These are phyloP conservation scores for Vicia faba DNA, from an alignment of 306 rosid genomes.

Conservation along the genomic window DNA sequence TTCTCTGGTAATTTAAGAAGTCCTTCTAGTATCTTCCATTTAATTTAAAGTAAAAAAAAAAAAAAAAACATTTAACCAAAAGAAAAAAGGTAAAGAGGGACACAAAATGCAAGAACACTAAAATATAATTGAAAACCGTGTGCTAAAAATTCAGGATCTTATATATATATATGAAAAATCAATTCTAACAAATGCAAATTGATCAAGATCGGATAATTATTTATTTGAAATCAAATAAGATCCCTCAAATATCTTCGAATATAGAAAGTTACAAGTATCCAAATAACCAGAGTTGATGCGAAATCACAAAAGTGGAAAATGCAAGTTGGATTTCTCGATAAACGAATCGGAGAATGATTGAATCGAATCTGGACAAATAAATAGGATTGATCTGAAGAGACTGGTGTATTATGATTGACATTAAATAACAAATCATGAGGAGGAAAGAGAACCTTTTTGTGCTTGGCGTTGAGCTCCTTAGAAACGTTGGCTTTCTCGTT, in stretches of 20 bases:
- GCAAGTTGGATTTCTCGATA: slow-evolving; percentile 17
- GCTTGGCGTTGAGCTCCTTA: slow-evolving; percentile 95
- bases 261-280: background rate
- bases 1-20: slow-evolving; percentile 96
- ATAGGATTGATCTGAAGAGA: slow-evolving; percentile 42
- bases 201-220: background rate
- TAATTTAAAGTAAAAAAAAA: slow-evolving; percentile 32
- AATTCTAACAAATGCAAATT: background rate
- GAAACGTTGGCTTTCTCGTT: slow-evolving; percentile 95
- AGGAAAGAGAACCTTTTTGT: slow-evolving; percentile 62
- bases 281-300: background rate
- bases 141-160: slow-evolving; percentile 14
- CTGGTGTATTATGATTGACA: background rate
- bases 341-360: slow-evolving; percentile 15
- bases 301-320: slow-evolving; percentile 5
- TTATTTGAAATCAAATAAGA: slow-evolving; percentile 15
- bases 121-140: background rate
- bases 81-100: too few relatives aligned
- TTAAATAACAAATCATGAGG: background rate
- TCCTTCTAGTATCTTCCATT: slow-evolving; percentile 91
- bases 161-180: background rate
- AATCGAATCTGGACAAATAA: slow-evolving; percentile 31
- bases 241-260: background rate
- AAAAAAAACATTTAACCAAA: too few relatives aligned
- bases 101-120: slow-evolving; percentile 22